Evolutionary conservation across 805 yeast species (phyloP).

Genomic region (Yamadazyma nakazawae): DNA sequence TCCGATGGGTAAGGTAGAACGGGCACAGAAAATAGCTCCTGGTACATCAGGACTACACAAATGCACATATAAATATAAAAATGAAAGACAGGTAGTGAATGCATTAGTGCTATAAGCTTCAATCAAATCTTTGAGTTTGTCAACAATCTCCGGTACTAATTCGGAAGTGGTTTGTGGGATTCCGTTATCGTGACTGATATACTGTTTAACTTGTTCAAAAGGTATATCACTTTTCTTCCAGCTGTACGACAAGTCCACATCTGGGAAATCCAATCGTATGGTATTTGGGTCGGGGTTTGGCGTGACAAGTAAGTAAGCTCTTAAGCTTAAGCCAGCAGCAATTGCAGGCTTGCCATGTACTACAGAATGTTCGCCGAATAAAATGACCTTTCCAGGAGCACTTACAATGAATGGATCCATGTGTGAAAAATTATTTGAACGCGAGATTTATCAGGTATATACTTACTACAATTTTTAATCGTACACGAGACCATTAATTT

Average conservation of each 20-base stretch:
- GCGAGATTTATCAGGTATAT: background rate
- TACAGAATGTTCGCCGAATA: constrained; percentile 96
- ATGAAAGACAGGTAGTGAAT: constrained; percentile 76
- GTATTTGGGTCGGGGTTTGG: constrained; percentile 39
- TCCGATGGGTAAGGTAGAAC: constrained; percentile 89
- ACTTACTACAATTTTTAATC: no score
- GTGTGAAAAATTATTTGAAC: background rate
- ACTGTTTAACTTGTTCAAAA: constrained; percentile 42
- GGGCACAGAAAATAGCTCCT: constrained; percentile 59
- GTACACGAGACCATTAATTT: no score
- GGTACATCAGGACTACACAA: constrained; percentile 47
- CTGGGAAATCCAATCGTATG: constrained; percentile 75
- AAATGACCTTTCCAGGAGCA: constrained; percentile 94
- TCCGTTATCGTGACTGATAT: constrained; percentile 17
- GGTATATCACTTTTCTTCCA: constrained; percentile 68
- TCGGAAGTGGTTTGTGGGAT: constrained; percentile 45
- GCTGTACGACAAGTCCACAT: constrained; percentile 59
- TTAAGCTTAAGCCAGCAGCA: constrained; percentile 87
- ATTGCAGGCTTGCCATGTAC: constrained; percentile 92
- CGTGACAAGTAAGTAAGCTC: constrained; percentile 74
- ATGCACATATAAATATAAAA: constrained; percentile 70
- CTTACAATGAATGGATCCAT: constrained; percentile 57
- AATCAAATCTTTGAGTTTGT: constrained; percentile 44
- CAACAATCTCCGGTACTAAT: constrained; percentile 56
- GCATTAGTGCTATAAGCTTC: constrained; percentile 56